Evolutionary conservation across 2,329 filamentous ascomycete species (phyloP).

Genomic region (Hypoxylon sp.): DNA sequence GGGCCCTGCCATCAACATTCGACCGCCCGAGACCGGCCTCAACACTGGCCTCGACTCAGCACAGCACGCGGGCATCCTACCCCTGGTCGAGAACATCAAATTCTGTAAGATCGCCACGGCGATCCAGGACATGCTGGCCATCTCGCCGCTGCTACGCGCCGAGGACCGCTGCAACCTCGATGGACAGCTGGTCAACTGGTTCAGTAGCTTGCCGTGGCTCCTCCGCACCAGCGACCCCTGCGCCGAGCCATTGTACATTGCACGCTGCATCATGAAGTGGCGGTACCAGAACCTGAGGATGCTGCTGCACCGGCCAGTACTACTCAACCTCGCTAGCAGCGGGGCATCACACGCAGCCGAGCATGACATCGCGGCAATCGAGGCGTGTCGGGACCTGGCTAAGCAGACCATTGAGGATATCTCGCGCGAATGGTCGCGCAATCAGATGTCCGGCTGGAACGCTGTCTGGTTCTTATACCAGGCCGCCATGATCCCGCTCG

Average conservation of each 20-base stretch:
- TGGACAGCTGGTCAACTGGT: conserved; percentile 74
- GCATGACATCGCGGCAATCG: conserved; percentile 72
- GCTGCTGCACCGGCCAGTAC: conserved; percentile 75
- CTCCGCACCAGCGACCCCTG: conserved; percentile 71
- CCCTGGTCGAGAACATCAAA: conserved; percentile 77
- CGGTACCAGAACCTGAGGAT: conserved; percentile 81
- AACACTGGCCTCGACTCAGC: conserved; percentile 58
- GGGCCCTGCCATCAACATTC: conserved; percentile 72
- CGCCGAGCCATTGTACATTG: conserved; percentile 73
- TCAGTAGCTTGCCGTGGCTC: conserved; percentile 72
- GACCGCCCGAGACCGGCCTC: conserved; percentile 63
- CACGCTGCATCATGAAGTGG: conserved; percentile 81
- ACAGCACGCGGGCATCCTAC: conserved; percentile 71
- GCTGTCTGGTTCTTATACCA: conserved; percentile 85
- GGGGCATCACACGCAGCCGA: conserved; percentile 59
- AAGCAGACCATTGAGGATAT: conserved; percentile 77
- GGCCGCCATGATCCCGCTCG: conserved; percentile 78
- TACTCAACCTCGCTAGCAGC: conserved; percentile 70
- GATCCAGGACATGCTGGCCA: conserved; percentile 78
- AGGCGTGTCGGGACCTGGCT: conserved; percentile 73
- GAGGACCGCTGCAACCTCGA: conserved; percentile 74
- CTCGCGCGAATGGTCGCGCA: conserved; percentile 71
- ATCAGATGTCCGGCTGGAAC: conserved; percentile 82
- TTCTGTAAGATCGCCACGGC: conserved; percentile 82
- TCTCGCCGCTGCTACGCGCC: conserved; percentile 70